phyloP scores from a whole-genome alignment of 495 filamentous ascomycete genomes.

The Neurospora intermedia region DNA sequence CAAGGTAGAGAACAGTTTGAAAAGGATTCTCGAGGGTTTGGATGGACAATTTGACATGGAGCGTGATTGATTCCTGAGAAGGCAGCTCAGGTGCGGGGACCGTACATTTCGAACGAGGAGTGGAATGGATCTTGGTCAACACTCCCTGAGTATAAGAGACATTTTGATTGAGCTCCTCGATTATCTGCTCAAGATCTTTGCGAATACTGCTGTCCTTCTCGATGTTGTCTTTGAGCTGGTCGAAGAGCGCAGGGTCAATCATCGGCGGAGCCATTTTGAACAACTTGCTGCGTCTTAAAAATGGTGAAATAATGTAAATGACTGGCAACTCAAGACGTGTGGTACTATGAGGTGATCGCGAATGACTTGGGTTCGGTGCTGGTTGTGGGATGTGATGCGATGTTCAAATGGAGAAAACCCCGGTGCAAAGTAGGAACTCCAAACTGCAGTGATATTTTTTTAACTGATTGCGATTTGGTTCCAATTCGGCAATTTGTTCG shows the following conservation, averaged over 20 bases:
- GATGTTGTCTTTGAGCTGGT: conserved; percentile 76
- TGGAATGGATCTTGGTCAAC: conserved; percentile 83
- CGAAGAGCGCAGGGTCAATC: conserved; percentile 78
- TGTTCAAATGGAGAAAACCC: background rate
- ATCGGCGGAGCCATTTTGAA: conserved; percentile 27
- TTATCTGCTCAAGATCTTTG: conserved; percentile 73
- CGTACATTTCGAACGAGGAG: conserved; percentile 65
- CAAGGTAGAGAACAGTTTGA: background rate
- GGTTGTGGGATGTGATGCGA: background rate
- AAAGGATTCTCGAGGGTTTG: background rate
- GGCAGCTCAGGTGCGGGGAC: conserved; percentile 2
- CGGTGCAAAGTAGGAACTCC: background rate
- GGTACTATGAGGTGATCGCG: background rate
- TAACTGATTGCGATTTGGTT: background rate
- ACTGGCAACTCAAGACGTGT: background rate
- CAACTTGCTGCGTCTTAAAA: background rate
- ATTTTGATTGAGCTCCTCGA: conserved; percentile 58
- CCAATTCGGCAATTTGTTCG: background rate
- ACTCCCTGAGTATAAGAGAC: conserved; percentile 63
- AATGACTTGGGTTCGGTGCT: background rate
- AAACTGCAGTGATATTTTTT: background rate
- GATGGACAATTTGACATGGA: background rate
- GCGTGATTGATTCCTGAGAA: background rate
- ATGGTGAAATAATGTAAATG: background rate
- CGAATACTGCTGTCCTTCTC: conserved; percentile 75